Evolutionary conservation across 164 flowering plant genomes (phyloP), one percentile per base, ranked within the genome.

Genomic region (Warburgia ugandensis): DNA sequence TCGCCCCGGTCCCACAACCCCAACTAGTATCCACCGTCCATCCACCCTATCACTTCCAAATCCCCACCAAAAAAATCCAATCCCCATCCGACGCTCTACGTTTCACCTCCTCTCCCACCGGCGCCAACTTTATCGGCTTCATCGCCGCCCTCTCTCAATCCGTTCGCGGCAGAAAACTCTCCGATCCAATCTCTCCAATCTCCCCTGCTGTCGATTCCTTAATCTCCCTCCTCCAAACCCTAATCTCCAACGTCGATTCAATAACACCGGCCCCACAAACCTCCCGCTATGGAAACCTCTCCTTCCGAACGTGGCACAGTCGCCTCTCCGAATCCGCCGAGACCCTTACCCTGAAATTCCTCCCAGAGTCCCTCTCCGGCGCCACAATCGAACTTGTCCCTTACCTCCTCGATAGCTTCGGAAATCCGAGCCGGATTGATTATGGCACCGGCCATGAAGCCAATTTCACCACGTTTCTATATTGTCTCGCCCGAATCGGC

Each of bases 231-330:
- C 54, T 87, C 46, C 58, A 73, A 59, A 72, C 79, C 53, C 72
- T 91, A 19, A 23, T 45, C 12, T 51, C 13, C 0, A 81, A 76
- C 77, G 53, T 87, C 48, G 86, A 87, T 14, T 83, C 78, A 31
- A 83, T 85, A 42, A 96, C 98, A 1, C 91, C 86, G 0, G 77
- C 59, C 9, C 76, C 68, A 22, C 84, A 73, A 52, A 45, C 95
- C 2, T 48, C 88, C 4, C 77, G 98, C 0, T 92, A 87, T 59
- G 98, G 96, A 0, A 92, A 92, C 65, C 47, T 68, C 48, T 61
- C 96, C 1, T 92, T 49, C 48, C 66, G 96, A 20, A 64, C 64
- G 48, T 87, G 97, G 97, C 92, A 84, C 41, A 52, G 39, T n/a
- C 69, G 81, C 0, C 39, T 91, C 48, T 2, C 29, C n/a, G 52